Percentiles rank a stretch among this genome's conserved stretches.
Evolutionary conservation across 345 rosid genomes (phyloP).

Genomic region (Corchorus olitorius): DNA sequence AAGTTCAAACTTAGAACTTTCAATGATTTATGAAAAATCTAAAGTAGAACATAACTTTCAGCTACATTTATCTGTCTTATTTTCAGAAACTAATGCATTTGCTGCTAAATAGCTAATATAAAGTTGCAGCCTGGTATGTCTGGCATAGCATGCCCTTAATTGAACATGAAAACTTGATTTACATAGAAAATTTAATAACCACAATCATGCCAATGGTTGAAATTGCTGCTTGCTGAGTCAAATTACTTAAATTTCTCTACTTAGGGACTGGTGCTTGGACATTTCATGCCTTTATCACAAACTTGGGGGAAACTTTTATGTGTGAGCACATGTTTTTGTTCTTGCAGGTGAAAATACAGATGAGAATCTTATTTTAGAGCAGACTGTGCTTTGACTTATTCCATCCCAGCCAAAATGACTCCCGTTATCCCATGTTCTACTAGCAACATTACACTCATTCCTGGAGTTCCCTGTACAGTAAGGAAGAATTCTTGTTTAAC

Average conservation of each 20-base stretch:
- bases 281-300: neutral
- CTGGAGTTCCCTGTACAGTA: conserved; percentile 47
- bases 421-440: conserved; percentile 60
- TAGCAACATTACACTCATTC: conserved; percentile 57
- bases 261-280: neutral
- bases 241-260: neutral
- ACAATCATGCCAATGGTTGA: conserved; percentile 13
- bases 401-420: conserved; percentile 50
- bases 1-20: neutral
- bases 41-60: neutral
- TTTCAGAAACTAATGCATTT: neutral
- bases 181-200: neutral
- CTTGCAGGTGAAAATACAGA: conserved; percentile 40
- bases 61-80: neutral
- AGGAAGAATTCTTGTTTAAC: conserved; percentile 44
- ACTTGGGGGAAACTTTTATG: conserved; percentile 6
- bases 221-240: conserved; percentile 9
- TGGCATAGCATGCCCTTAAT: neutral
- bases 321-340: neutral
- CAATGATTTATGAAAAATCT: neutral
- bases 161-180: conserved; percentile 9
- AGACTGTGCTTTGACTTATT: conserved; percentile 14
- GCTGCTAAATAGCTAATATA: neutral
- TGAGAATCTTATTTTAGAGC: conserved; percentile 31
- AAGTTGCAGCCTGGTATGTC: neutral